Percentiles rank a stretch among this genome's conserved stretches.
phyloP scores from a whole-genome alignment of 2,329 filamentous ascomycete species.

The Ophiostoma sp. region DNA sequence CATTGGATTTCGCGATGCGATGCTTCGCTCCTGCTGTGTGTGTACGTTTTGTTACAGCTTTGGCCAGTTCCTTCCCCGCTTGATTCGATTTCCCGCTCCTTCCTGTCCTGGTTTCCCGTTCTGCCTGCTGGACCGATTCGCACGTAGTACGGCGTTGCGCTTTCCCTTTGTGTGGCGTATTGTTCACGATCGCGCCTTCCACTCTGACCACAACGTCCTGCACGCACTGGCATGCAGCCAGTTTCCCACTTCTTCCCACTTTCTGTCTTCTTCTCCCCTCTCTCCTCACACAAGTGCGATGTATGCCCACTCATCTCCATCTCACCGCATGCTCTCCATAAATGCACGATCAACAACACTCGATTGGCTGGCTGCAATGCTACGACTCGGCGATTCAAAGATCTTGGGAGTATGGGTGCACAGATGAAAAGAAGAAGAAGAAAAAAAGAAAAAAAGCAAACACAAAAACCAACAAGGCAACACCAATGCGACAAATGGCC shows the following conservation, averaged over 20 bases:
- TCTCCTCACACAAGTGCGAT: not conserved
- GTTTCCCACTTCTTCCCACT: not conserved
- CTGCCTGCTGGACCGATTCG: not conserved
- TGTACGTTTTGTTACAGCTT: not conserved
- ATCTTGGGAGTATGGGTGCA: not conserved
- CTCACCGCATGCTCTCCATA: slow-evolving; percentile 9
- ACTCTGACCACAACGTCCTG: not conserved
- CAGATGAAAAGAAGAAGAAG: not conserved
- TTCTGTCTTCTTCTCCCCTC: not conserved
- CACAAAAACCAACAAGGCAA: not conserved
- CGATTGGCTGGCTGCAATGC: slow-evolving; percentile 9
- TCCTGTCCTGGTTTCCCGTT: not conserved
- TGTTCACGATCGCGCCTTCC: not conserved
- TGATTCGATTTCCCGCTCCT: not conserved
- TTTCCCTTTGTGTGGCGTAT: not conserved
- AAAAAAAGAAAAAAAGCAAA: not conserved
- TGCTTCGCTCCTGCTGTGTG: slow-evolving; percentile 6
- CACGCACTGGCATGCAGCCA: not conserved
- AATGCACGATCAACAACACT: slow-evolving; percentile 13
- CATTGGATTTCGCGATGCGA: not conserved
- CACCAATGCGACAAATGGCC: not conserved
- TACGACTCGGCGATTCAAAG: not conserved
- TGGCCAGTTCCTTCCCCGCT: not conserved
- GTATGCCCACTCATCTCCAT: not conserved
- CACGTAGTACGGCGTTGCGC: not conserved